phyloP scores from a whole-genome alignment of 2,329 filamentous ascomycete species.

The Onygena corvina region DNA sequence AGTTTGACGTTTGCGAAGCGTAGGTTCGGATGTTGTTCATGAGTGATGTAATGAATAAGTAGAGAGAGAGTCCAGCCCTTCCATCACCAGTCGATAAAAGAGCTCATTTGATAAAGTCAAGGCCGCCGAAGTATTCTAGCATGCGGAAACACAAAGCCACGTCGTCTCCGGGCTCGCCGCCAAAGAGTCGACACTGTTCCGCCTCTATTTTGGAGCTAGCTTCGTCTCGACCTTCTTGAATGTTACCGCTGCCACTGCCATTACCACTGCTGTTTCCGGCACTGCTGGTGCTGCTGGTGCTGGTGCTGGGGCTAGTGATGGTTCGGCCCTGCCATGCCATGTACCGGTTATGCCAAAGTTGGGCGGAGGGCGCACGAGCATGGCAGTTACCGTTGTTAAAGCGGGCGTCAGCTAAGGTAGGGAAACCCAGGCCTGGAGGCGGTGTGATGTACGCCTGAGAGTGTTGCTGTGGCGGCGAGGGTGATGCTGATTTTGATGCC shows the following conservation, averaged over 20 bases:
- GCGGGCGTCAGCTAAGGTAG: not conserved
- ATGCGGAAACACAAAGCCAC: constrained; percentile 37
- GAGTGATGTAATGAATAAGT: not conserved
- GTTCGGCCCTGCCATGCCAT: constrained; percentile 29
- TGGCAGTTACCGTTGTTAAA: not conserved
- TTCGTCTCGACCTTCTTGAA: no score
- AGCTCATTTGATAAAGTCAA: constrained; percentile 33
- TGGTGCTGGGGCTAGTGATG: constrained; percentile 24
- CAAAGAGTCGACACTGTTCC: constrained; percentile 36
- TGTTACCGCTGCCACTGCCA: no score
- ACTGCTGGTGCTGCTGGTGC: not conserved
- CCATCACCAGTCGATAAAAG: no score
- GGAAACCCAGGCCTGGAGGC: not conserved
- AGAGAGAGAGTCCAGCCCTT: not conserved
- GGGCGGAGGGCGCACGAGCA: constrained; percentile 22
- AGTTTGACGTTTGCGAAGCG: no score
- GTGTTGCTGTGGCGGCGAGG: not conserved
- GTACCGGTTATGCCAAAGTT: constrained; percentile 34
- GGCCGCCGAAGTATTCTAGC: constrained; percentile 39
- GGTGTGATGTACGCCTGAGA: not conserved
- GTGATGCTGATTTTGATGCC: not conserved
- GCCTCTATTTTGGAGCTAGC: constrained; percentile 23
- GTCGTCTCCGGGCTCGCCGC: constrained; percentile 35
- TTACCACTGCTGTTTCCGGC: not conserved
- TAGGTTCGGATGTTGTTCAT: no score